Evolutionary conservation across 768 basidiomycete genomes (phyloP), one percentile per base, ranked within the genome.

Genomic region (Leccinellum rugosiceps): DNA sequence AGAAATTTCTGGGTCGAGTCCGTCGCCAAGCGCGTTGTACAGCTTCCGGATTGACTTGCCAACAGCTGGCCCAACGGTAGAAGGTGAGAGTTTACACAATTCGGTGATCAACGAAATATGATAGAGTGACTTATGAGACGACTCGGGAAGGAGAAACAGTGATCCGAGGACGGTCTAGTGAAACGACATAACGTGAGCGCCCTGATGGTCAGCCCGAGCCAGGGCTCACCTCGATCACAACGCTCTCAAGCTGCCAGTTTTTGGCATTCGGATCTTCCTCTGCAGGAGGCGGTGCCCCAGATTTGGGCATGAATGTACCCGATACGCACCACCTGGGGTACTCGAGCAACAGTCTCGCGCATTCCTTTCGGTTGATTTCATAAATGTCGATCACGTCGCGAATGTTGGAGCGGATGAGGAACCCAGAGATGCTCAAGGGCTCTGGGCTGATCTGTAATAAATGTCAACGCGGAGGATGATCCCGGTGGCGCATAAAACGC

Each of bases 341-440:
- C 69, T 93, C 88, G 46, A 97, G 80, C 6, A 98, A 77, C 8
- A 98, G 75, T 3, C 90, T 80, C 1, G 97, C 95, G 62, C 88
- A 90, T 65, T 99, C 97, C 71, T 96, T 97, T 54, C 97, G 84
- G 71, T 99, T 98, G 50, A 97, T 83, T 71, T 98, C 96, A 65
- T 92, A 98, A 15, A 98, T 88, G 56, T 92, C 84, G 43, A 97
- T 73, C 19, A 87, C 81, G 67, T 98, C 94, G 7, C 84, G 73
- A 10, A 97, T 71, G 23, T 85, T 78, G 11, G 86, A 81, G 25
- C 89, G 88, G 6, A 97, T 80, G 26, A 87, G 78, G 72, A 94
- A 96, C 4, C 94, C 94, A 9, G 83, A 75, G 0, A 89, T 83
- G 3, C 85, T 88, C 49, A 79, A 80, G 4, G 87, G 83, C 56